Evolutionary conservation across 169 alveolate species (phyloP), one percentile per base, ranked within the genome.

Genomic region (Neospora caninum): DNA sequence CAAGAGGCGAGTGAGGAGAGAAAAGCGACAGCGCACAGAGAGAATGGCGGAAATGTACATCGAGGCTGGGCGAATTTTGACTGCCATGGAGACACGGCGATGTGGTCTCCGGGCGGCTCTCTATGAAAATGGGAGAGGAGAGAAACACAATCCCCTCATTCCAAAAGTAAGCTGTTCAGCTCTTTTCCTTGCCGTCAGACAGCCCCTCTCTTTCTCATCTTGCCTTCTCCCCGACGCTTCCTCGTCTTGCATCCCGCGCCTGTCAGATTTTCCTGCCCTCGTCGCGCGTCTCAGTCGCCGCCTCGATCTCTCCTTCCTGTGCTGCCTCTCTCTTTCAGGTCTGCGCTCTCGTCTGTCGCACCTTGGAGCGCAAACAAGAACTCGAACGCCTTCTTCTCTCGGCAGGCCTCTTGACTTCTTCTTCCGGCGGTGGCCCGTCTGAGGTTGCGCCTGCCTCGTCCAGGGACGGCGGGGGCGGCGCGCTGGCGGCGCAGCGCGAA

Each of bases 51-150:
- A 34, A 29, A 69, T 80, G 49, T 91, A 91, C 91, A 38, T 80
- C 36, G 89, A 91, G n/a, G 94, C 94, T 39, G 94, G 88, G 22
- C 80, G 89, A 36, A 83, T 91, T 41, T 54, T 91, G 69, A 64
- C 73, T 45, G 82, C 42, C 70, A 91, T 91, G 91, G 94, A 91
- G 42, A 49, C 91, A 6, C 70, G 86, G 38, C 18, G 88, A 31
- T n/a, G 45, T 36, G 94, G 94, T 18, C 91, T 91, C 54, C 10
- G 94, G n/a, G 91, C 78, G 9, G 94, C 94, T 9, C 94, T 91
- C 67, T 91, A 91, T 41, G 84, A 58, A 38, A 89, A 31, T n/a
- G 94, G 89, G 34, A 34, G 94, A 38, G 89, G 89, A 7, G 69
- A 42, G 42, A 82, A 43, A 82, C 89, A 38, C 89, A 38, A 82